Base-by-base conservation (phyloP, 441 rosid genomes). In the Pelargonium citronellum region DNA sequence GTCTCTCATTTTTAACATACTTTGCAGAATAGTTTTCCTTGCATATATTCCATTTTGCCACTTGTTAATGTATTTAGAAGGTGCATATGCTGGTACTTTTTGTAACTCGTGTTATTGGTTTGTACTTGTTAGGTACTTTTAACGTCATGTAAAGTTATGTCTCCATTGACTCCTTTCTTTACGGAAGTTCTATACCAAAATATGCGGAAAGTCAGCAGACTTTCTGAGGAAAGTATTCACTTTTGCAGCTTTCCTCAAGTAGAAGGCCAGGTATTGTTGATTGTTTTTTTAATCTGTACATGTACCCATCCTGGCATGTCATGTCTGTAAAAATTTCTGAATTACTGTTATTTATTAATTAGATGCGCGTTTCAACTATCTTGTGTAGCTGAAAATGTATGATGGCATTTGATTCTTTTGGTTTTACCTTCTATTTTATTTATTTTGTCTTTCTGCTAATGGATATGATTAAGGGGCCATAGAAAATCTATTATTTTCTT, bases 161-260 rank as follows among this genome's bases (percentile, higher is more conserved):
- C 98, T 62, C 92, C 98, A 68, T 90, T 95, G 79, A 95, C 99
- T 27, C 98, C 99, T 2, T 95, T 95, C 86, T 95, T 92, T 75
- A 90, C 98, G 0, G 99, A 96, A 79, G 87, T 84, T 66, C 87
- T 96, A 53, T 96, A 93, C 79, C 99, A 93, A 78, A 96, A 96
- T 81, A 73, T 96, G 89, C 84, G 96, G 64, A 96, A 87, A 86
- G 96, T 80, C 51, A 73, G 79, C 72, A 51, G 77, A 69, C 86
- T 86, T 64, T 85, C 91, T 13, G 96, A 91, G 79, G 96, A 95
- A 81, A 91, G 96, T 76, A 85, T 92, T 75, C 98, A 95, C 74
- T 95, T 78, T 67, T 90, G 98, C 83, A 80, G 84, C 69, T 85
- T 91, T 76, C 98, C 98, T 51, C 81, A 75, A 77, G 88, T 68